phyloP scores from a whole-genome alignment of 2,329 filamentous ascomycete species.

The Herpotrichia juniperi region DNA sequence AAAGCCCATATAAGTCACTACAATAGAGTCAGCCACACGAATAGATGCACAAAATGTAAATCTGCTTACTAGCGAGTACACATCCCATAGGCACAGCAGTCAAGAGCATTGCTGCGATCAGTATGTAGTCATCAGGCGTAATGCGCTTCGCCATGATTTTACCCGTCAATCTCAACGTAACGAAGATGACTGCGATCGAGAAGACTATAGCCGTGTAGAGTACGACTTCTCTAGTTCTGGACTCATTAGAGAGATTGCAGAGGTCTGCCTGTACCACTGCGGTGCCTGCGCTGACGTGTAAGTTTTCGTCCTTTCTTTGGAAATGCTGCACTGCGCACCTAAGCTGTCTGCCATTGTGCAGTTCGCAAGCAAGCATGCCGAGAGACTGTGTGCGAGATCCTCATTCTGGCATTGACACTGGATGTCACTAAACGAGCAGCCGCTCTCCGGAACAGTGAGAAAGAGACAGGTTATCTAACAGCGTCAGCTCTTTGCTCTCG shows the following conservation, averaged over 20 bases:
- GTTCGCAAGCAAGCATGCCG: slow-evolving; percentile 26
- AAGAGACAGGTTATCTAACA: slow-evolving; percentile 24
- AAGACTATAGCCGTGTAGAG: slow-evolving; percentile 20
- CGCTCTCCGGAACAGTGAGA: slow-evolving; percentile 13
- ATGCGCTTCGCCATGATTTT: slow-evolving; percentile 20
- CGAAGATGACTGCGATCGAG: slow-evolving; percentile 12
- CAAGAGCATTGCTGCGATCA: slow-evolving; percentile 21
- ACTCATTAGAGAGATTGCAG: slow-evolving; percentile 25
- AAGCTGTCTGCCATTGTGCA: slow-evolving; percentile 29
- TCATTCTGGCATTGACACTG: slow-evolving; percentile 21
- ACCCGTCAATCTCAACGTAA: not conserved
- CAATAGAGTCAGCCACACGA: slow-evolving; percentile 7
- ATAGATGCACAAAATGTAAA: not conserved
- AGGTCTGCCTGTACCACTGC: slow-evolving; percentile 27
- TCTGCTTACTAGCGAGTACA: slow-evolving; percentile 21
- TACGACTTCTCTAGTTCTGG: slow-evolving; percentile 13
- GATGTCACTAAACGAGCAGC: slow-evolving; percentile 22
- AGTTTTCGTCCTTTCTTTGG: not conserved
- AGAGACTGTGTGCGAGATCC: slow-evolving; percentile 7
- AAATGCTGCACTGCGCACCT: slow-evolving; percentile 8
- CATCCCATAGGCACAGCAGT: slow-evolving; percentile 24
- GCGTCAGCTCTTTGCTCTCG: too few species aligned
- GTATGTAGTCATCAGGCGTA: slow-evolving; percentile 25
- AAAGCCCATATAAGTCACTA: slow-evolving; percentile 30
- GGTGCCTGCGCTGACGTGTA: slow-evolving; percentile 12